Conservation (phyloP, 192 early-diverging fungal genomes). For the Umbelopsis sp. region DNA sequence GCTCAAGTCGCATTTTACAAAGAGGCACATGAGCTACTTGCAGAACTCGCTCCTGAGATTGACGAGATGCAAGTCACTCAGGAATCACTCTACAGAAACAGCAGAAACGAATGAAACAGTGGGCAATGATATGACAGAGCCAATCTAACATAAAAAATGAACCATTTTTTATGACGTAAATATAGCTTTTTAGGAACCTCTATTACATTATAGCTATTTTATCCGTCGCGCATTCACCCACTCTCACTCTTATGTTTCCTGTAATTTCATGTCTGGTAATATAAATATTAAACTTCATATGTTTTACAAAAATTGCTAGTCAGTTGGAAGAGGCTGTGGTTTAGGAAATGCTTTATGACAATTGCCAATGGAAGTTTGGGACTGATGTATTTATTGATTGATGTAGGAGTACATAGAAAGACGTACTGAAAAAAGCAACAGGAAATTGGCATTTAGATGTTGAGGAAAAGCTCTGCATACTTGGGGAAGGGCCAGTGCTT, state of each 20-base stretch:
- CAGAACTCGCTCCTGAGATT: conserved; percentile 86
- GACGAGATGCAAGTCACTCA: conserved; percentile 95
- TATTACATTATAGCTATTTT: not conserved
- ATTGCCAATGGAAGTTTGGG: not conserved
- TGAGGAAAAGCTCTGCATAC: conserved; percentile 91
- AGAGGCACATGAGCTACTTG: conserved; percentile 70
- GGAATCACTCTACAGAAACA: conserved; percentile 78
- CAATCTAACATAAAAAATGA: no score
- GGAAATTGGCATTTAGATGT: conserved; percentile 42
- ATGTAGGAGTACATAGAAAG: not conserved
- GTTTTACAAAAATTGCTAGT: not conserved
- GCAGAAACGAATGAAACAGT: not conserved
- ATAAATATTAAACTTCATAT: not conserved
- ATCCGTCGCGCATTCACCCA: not conserved
- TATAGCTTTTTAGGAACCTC: not conserved
- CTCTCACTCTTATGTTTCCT: not conserved
- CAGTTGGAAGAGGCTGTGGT: no score
- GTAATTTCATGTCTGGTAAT: conserved; percentile 8
- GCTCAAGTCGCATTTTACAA: conserved; percentile 88
- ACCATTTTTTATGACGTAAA: not conserved
- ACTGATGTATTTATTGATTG: not conserved
- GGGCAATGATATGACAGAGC: not conserved
- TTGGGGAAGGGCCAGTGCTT: conserved; percentile 97
- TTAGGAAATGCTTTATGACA: not conserved
- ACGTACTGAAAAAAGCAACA: not conserved